Evolutionary conservation across 2,329 filamentous ascomycete genomes (phyloP).

Genomic region (Fusarium sp.): DNA sequence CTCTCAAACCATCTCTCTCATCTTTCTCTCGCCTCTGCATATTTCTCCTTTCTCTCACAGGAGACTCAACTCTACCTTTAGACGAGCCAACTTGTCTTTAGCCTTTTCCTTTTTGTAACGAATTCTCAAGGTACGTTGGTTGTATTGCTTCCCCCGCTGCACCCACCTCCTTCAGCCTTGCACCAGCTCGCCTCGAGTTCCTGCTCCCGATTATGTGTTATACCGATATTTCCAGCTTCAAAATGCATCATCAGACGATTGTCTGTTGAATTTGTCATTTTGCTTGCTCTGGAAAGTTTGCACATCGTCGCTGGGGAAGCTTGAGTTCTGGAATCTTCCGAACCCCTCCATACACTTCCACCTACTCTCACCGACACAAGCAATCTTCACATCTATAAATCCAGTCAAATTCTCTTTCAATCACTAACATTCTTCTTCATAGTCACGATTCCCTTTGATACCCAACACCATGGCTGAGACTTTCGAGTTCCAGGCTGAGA

Average conservation of each 20-base stretch:
- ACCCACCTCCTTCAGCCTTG: constrained; percentile 26
- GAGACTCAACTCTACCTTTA: constrained; percentile 37
- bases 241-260: background rate
- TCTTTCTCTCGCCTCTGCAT: constrained; percentile 29
- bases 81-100: constrained; percentile 46
- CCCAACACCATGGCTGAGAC: constrained; percentile 88
- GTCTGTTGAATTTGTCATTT: constrained; percentile 4
- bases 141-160: constrained; percentile 12
- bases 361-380: constrained; percentile 17
- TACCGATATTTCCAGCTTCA: constrained; percentile 1
- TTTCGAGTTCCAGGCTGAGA: constrained; percentile 99
- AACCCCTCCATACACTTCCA: constrained; percentile 38
- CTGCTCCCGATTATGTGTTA: background rate
- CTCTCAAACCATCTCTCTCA: constrained; percentile 42
- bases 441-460: constrained; percentile 56
- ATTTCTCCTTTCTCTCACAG: constrained; percentile 39
- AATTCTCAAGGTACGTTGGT: constrained; percentile 46
- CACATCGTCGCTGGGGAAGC: background rate
- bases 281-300: background rate
- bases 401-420: background rate
- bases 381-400: constrained; percentile 10
- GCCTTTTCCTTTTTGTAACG: constrained; percentile 45
- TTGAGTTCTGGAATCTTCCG: constrained; percentile 35
- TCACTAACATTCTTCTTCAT: constrained; percentile 36
- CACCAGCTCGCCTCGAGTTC: constrained; percentile 2